Evolutionary conservation across 192 early-diverging fungal genomes (phyloP), one percentile per base, ranked within the genome.

Genomic region (Podila epigama): DNA sequence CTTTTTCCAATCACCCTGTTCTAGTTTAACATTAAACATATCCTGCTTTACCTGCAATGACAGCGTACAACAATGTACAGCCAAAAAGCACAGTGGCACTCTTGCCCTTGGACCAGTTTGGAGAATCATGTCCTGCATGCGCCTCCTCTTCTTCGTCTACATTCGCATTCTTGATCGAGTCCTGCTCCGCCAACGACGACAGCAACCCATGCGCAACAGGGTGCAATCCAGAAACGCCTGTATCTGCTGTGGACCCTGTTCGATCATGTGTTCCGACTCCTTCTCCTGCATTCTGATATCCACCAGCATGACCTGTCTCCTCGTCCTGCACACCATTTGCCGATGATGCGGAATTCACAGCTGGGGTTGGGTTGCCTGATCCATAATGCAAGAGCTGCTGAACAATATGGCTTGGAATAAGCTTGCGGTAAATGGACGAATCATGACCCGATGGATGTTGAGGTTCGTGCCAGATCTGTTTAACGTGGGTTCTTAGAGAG

Each of bases 401-500:
- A 7, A 85, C 68, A 50, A 87, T 82, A 52, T 87, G 82, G 1
- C 54, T 69, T 7, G 84, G 86, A 7, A 84, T 50, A 13, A 85
- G 41, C 58, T 81, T 78, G 44, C 75, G 77, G 60, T 87, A 85
- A 29, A 82, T 72, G 0, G 85, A 80, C 25, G 42, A 71, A 53
- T 66, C 66, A 5, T 37, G 77, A n/a, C 52, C 63, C 13, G 57
- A 50, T n/a, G 60, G 66, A 13, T 68, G 84, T 40, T 86, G 82
- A 58, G 84, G 75, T 4, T 87, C 86, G 64, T 91, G 88, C 83
- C 90, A 89, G 25, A 93, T 84, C 67, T 85, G 88, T 58, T 91
- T 86, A 32, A 92, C 91, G 66, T 99, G 97, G 0, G 97, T 99
- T 53, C 91, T 87, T 27, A 99, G 88, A 56, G 94, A 95, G 62